These are phyloP conservation scores for Coemansia sp. DNA, from an alignment of 192 early-diverging fungal species.

Conservation along the genomic window DNA sequence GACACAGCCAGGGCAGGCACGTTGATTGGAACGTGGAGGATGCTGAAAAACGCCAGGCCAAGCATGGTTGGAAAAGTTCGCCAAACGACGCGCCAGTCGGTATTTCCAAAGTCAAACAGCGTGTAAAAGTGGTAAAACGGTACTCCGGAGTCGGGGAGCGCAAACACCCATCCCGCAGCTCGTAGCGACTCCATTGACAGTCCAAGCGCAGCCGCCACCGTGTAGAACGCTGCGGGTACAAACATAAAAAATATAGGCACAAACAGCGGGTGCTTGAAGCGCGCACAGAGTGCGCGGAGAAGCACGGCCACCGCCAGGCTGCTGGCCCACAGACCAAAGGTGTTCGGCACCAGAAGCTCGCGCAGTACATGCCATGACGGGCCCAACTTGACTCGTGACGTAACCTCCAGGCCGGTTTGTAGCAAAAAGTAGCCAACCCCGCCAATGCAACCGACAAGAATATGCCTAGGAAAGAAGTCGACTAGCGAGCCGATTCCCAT, in stretches of 20 bases:
- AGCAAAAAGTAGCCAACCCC: slow-evolving; percentile 94
- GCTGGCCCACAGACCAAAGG: slow-evolving; percentile 76
- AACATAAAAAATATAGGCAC: slow-evolving; percentile 86
- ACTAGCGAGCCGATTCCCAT: slow-evolving; percentile 75
- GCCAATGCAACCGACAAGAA: slow-evolving; percentile 91
- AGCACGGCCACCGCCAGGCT: slow-evolving; percentile 62
- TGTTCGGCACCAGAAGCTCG: slow-evolving; percentile 62
- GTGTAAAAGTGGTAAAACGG: slow-evolving; percentile 89
- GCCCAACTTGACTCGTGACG: slow-evolving; percentile 59
- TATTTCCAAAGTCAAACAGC: slow-evolving; percentile 56
- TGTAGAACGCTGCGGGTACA: slow-evolving; percentile 76
- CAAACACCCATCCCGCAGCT: slow-evolving; percentile 78
- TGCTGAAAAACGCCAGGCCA: slow-evolving; percentile 90
- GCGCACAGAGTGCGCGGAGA: slow-evolving; percentile 67
- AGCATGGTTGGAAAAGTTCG: slow-evolving; percentile 84
- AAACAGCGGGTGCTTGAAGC: slow-evolving; percentile 71
- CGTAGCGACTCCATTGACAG: slow-evolving; percentile 65
- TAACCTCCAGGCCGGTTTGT: slow-evolving; percentile 87
- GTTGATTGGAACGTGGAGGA: slow-evolving; percentile 97
- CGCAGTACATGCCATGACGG: slow-evolving; percentile 59
- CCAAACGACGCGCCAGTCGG: slow-evolving; percentile 62
- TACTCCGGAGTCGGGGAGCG: slow-evolving; percentile 61
- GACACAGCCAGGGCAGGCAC: slow-evolving; percentile 91
- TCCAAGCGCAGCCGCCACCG: slow-evolving; percentile 55
- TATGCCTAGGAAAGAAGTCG: slow-evolving; percentile 85